Base-by-base conservation (phyloP, 1,284 basidiomycete species). In the Ceratobasidium sp. region DNA sequence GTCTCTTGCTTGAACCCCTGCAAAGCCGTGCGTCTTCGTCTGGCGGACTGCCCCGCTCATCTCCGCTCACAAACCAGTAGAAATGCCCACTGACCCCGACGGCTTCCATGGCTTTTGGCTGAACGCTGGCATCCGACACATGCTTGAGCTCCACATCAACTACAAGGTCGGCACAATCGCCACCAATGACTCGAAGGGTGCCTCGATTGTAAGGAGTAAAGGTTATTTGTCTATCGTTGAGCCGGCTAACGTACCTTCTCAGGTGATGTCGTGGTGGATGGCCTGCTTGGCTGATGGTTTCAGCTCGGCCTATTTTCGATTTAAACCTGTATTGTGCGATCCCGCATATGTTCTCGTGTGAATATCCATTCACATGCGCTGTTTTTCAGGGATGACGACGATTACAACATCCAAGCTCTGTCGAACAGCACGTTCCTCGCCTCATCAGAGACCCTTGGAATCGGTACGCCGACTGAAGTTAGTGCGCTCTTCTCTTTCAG, bases 21-120 rank as follows among this genome's bases (percentile, higher is more conserved):
- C 92, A 94, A 82, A 92, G 88, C 81, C 92, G 92, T 93, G 80
- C 86, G 92, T 88, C 16, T n/a, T 37, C 51, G 65, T 54, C 72
- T 76, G n/a, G 72, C 31, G 19, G 37, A 68, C 13, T 54, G 48
- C 43, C 27, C 51, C 16, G 24, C 3, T 19, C 48, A 59, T 9
- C 16, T 62, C 49, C 9, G 46, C 69, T 72, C 37, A 65, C 74
- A 39, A 76, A 58, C 76, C 71, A 53, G 54, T 39, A 39, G 68
- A 78, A 78, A 48, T 64, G 48, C 14, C 43, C 62, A 74, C 54
- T 29, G 69, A 72, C 58, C 69, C 69, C 29, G 69, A 72, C 34
- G 92, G 91, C 43, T 93, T 89, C 81, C 90, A 91, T 81, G 88
- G 90, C 39, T 94, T 93, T 81, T 94, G 92, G 92, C 83, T 94